Evolutionary conservation across 2,329 filamentous ascomycete species (phyloP).

Genomic region (Alternaria conjuncta): DNA sequence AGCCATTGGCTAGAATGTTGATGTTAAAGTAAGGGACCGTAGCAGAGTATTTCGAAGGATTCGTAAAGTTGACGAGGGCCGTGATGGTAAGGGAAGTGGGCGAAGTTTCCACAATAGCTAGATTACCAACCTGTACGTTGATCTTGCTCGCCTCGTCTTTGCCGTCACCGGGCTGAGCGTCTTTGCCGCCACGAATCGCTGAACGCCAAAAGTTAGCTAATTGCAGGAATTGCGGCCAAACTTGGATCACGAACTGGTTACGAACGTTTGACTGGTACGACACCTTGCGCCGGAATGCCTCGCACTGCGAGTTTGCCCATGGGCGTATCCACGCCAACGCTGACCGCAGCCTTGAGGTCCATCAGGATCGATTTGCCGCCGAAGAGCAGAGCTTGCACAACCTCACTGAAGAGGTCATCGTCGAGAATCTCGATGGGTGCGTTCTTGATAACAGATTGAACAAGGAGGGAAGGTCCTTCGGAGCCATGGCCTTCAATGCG

Average conservation of each 20-base stretch:
- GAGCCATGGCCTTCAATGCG: conserved; percentile 64
- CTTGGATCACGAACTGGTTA: conserved; percentile 59
- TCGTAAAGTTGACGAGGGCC: conserved; percentile 81
- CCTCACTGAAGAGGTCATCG: conserved; percentile 75
- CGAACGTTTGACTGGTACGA: conserved; percentile 93
- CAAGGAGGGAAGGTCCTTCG: conserved; percentile 69
- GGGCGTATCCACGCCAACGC: conserved; percentile 80
- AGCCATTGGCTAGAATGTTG: conserved; percentile 75
- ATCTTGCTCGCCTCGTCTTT: conserved; percentile 59
- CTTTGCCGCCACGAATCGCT: conserved; percentile 53
- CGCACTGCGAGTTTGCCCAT: conserved; percentile 82
- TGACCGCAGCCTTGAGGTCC: conserved; percentile 78
- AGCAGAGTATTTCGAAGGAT: conserved; percentile 87
- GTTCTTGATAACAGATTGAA: conserved; percentile 77
- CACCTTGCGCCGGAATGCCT: conserved; percentile 81
- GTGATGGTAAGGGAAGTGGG: conserved; percentile 72
- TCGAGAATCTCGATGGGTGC: conserved; percentile 85
- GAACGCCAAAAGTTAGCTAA: conserved; percentile 41
- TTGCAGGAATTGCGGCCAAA: conserved; percentile 17
- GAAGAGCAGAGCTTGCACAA: conserved; percentile 83
- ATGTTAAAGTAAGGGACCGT: conserved; percentile 81
- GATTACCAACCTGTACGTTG: conserved; percentile 70
- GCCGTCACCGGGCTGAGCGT: conserved; percentile 48
- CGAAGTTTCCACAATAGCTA: conserved; percentile 76
- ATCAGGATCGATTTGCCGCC: conserved; percentile 72